phyloP scores from a whole-genome alignment of 2,329 filamentous ascomycete genomes.

The Neospermospora avenae region DNA sequence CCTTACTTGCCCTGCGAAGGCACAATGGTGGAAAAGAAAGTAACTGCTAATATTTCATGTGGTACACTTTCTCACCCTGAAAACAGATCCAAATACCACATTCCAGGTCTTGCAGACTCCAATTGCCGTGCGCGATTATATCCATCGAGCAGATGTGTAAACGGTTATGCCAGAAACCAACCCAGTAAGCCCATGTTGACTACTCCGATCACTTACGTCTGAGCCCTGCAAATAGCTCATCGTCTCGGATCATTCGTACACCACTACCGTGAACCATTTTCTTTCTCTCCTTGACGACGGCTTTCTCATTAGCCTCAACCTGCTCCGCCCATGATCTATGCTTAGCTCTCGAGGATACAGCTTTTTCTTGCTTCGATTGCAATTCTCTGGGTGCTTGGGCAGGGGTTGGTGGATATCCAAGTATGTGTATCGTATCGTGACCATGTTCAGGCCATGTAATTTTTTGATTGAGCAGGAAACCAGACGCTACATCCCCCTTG shows the following conservation, averaged over 20 bases:
- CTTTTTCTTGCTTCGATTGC: neutral
- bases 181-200: neutral
- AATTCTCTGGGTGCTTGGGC: neutral
- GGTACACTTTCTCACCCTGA: too few species aligned
- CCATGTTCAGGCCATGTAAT: neutral
- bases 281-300: neutral
- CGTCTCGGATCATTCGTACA: neutral
- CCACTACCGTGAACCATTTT: neutral
- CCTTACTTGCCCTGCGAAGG: too few species aligned
- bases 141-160: too few species aligned
- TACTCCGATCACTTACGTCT: neutral
- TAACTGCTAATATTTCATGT: too few species aligned
- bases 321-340: neutral
- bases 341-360: neutral
- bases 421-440: neutral
- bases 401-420: neutral
- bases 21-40: too few species aligned
- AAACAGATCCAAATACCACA: too few species aligned
- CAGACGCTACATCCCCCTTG: neutral
- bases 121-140: too few species aligned
- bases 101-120: too few species aligned
- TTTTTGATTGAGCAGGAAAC: neutral
- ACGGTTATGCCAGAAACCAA: too few species aligned
- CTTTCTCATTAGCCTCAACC: neutral
- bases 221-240: neutral